phyloP scores from a whole-genome alignment of 768 basidiomycete genomes.

The Russula virescens region DNA sequence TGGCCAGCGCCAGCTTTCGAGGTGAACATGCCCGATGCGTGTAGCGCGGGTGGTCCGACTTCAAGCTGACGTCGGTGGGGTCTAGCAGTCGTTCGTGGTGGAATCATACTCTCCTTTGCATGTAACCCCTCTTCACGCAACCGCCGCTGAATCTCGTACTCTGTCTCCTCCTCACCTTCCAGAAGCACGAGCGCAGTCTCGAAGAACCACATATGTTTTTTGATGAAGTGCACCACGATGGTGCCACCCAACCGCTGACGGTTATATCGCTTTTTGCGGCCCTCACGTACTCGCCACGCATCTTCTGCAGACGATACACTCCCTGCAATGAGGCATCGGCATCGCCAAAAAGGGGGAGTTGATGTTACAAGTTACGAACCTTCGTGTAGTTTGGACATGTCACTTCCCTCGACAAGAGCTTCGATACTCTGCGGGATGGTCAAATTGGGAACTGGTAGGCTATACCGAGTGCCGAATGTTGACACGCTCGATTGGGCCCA shows the following conservation, averaged over 20 bases:
- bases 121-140: not conserved
- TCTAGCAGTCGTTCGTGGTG: not conserved
- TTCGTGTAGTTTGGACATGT: constrained; percentile 67
- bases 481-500: constrained; percentile 84
- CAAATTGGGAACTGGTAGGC: constrained; percentile 60
- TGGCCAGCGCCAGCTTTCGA: not conserved
- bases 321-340: constrained; percentile 34
- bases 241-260: constrained; percentile 82
- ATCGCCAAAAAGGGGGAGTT: not conserved
- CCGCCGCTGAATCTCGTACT: constrained; percentile 31
- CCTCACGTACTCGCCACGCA: constrained; percentile 72
- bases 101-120: not conserved
- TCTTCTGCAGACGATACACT: constrained; percentile 53
- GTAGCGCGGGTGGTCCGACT: not conserved
- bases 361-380: constrained; percentile 35
- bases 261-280: constrained; percentile 57
- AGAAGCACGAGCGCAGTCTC: constrained; percentile 88
- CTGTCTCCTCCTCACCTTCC: constrained; percentile 68
- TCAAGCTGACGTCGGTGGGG: not conserved
- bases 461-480: constrained; percentile 74
- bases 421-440: constrained; percentile 71
- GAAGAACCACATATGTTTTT: constrained; percentile 93
- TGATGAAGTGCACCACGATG: constrained; percentile 94
- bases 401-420: constrained; percentile 88
- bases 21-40: not conserved